Conservation (phyloP, 2,329 filamentous ascomycete genomes). For the Ceratocystis lukuohia region DNA sequence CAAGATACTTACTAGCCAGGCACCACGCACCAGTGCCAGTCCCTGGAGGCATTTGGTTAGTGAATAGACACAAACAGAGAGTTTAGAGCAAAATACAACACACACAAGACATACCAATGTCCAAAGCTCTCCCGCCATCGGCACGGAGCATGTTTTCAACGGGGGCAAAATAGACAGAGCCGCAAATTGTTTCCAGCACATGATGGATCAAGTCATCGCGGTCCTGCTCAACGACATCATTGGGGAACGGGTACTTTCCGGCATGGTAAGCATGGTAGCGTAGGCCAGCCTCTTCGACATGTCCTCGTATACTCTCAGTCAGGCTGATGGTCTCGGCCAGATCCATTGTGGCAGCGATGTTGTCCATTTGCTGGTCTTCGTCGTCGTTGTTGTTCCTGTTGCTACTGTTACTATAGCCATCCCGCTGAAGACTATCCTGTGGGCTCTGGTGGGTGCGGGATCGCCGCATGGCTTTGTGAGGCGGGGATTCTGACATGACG, state of each 20-base stretch:
- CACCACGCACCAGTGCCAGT: conserved; percentile 41
- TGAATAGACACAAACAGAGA: conserved; percentile 32
- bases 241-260: conserved; percentile 33
- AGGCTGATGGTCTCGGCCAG: conserved; percentile 28
- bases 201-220: conserved; percentile 32
- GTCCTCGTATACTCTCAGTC: conserved; percentile 32
- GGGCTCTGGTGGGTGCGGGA: conserved; percentile 11
- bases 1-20: conserved; percentile 33
- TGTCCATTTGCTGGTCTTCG: background rate
- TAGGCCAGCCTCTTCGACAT: conserved; percentile 32
- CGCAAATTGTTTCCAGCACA: conserved; percentile 29
- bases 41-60: conserved; percentile 25
- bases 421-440: background rate
- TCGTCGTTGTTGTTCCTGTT: background rate
- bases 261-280: conserved; percentile 32
- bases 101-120: conserved; percentile 31
- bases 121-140: conserved; percentile 32
- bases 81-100: conserved; percentile 27
- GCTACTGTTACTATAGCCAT: background rate
- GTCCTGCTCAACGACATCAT: conserved; percentile 32
- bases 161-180: conserved; percentile 33
- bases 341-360: background rate
- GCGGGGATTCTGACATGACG: conserved; percentile 12
- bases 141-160: conserved; percentile 28
- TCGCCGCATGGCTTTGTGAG: conserved; percentile 10